Evolutionary conservation across 768 basidiomycete genomes (phyloP), one percentile per base, ranked within the genome.

Genomic region (Amanita pseudoporphyria): DNA sequence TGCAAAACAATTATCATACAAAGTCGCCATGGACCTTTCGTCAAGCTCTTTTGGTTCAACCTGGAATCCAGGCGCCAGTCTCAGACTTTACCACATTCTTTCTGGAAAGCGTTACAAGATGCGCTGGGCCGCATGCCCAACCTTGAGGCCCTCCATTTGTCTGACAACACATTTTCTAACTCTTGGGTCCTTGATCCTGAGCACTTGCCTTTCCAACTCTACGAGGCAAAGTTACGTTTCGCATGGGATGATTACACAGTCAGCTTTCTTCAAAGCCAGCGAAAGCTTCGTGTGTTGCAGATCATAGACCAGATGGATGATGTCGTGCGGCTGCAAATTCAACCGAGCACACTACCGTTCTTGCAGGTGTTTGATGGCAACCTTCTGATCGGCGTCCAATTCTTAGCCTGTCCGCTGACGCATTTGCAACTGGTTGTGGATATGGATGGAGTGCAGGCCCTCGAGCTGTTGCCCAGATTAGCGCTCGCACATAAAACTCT

Each of bases 231-330:
- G 21, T 58, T 81, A n/a, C 65, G 67, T 39, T 67, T 79, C 43
- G 54, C 62, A 5, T 82, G 79, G 77, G 76, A 78, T 54, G 38
- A 52, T 0, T 58, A 70, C 41, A 47, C 75, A 7, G 68, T 71
- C 47, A 62, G 64, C 13, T 83, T 82, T 60, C 63, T 82, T 24
- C 63, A 71, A 48, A 60, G 58, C 44, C 78, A 81, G 57, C 60
- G 57, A 10, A 62, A 67, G 26, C 64, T 82, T 32, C 66, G 59
- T 45, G 54, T 50, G 9, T 62, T 81, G 38, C 67, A 70, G 39
- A 52, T 64, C 5, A 54, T 60, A 36, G 65, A 67, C 40, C 50
- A 54, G 6, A 21, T 58, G 30, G 57, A 58, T 7, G 62, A 62
- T 14, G 38, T 50, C 14, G 53, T 21, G 55, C 43, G 51, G 31